These are phyloP conservation scores for Nicotiana benthamiana DNA, from an alignment of 257 asterid genomes.

Conservation along the genomic window DNA sequence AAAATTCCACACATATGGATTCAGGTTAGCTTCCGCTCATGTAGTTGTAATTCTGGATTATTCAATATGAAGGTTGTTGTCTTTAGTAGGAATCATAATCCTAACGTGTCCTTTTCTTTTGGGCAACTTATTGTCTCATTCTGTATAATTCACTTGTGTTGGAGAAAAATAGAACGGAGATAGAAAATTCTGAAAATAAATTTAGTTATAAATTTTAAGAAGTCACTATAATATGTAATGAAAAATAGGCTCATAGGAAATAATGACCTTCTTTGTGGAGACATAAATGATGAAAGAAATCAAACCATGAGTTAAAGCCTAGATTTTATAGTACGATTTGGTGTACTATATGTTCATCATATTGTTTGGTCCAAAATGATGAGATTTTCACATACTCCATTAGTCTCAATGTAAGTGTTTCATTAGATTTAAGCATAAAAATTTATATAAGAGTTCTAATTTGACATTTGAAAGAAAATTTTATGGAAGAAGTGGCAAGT, in stretches of 20 bases:
- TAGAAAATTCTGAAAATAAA: neutral
- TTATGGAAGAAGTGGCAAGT: too few species aligned
- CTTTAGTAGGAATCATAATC: too few species aligned
- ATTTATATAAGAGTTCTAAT: neutral
- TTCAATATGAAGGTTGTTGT: too few species aligned
- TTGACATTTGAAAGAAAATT: neutral
- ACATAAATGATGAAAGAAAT: neutral
- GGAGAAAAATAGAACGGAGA: neutral
- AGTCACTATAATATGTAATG: neutral
- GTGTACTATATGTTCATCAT: constrained; percentile 1
- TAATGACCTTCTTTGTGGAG: neutral
- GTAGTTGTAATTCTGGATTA: too few species aligned
- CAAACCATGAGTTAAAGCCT: neutral
- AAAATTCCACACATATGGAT: too few species aligned
- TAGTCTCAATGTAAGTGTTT: neutral
- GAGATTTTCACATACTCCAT: neutral
- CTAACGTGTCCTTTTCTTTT: neutral
- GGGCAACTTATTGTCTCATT: neutral
- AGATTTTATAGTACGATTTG: neutral
- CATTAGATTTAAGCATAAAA: neutral
- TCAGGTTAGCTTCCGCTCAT: too few species aligned
- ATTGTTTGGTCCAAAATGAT: neutral
- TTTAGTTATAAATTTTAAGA: neutral
- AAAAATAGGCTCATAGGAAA: neutral
- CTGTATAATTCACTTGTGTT: neutral